Evolutionary conservation across 371 early-diverging fungal genomes (phyloP), one percentile per base, ranked within the genome.

Genomic region (Dichotomocladium elegans): DNA sequence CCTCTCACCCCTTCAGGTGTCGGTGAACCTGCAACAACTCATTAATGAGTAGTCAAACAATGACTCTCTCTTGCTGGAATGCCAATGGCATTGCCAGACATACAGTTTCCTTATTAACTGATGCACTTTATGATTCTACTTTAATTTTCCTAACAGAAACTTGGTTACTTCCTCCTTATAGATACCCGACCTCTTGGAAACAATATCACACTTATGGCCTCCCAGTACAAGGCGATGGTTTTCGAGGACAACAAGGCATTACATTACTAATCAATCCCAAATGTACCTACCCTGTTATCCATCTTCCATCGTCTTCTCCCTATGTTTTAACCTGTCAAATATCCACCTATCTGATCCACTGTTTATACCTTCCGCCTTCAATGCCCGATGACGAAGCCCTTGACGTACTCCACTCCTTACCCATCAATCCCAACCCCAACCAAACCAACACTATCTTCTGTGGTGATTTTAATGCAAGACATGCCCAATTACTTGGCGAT

Each of bases 61-160:
- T 33, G 33, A 33, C 8, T 33, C 8, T 33, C 8, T 9, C 33
- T 33, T 33, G 8, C 8, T 33, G 33, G 33, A 33, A 33, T 33
- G 33, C 33, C 14, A 33, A 9, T 10, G 33, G 33, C 8, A 33
- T 33, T 10, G 8, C 33, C 8, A 33, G n/a, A n/a, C 33, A 33
- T 10, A 33, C 33, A n/a, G n/a, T 33, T 33, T 10, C 8, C 33
- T 33, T n/a, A 10, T n/a, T 33, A 33, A 9, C 14, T 10, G n/a
- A 9, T 33, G 10, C 8, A 9, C 14, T 33, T 10, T 10, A 9
- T 33, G n/a, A 33, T n/a, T 10, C 33, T 10, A 10, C 33, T 26
- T 12, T 46, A 7, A 46, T 46, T 9, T 27, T 46, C 9, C 6
- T 46, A 11, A 46, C 46, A 10, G 46, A 46, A 46, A 46, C 46